Conservation (phyloP, 306 rosid species). For the Begonia masoniana region DNA sequence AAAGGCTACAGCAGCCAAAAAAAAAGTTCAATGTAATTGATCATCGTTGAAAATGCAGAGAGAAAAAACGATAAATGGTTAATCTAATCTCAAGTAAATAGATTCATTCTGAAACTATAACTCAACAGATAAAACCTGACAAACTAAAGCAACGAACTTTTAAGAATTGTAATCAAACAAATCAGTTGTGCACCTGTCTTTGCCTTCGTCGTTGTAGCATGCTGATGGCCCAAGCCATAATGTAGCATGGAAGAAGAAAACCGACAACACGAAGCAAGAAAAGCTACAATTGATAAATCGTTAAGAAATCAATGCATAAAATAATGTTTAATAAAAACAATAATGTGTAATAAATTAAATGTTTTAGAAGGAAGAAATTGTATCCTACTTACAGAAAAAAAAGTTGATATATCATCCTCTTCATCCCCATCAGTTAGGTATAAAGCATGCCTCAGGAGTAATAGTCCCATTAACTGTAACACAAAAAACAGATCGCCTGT, state of each 20-base stretch:
- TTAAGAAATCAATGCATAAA: not conserved
- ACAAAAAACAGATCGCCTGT: conserved; percentile 3
- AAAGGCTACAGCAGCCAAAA: not conserved
- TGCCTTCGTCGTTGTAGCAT: conserved; percentile 91
- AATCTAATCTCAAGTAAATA: too few relatives aligned
- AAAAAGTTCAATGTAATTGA: not conserved
- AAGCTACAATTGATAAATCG: conserved; percentile 11
- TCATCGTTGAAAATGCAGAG: too few relatives aligned
- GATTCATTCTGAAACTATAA: too few relatives aligned
- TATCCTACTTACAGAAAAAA: conserved; percentile 56
- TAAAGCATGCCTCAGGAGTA: conserved; percentile 77
- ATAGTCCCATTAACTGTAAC: conserved; percentile 80
- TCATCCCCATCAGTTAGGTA: conserved; percentile 56
- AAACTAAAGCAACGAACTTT: too few relatives aligned
- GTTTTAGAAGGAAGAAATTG: not conserved
- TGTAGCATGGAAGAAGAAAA: conserved; percentile 92
- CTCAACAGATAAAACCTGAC: conserved; percentile 3
- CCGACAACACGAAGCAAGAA: conserved; percentile 94
- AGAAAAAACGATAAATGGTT: not conserved
- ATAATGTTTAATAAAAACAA: not conserved
- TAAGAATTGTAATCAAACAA: too few relatives aligned
- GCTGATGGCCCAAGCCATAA: conserved; percentile 98
- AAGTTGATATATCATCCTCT: conserved; percentile 48
- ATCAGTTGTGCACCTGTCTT: conserved; percentile 47
- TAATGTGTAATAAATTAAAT: not conserved